Conservation (phyloP, 2,329 filamentous ascomycete species). For the Epichloe sibirici region DNA sequence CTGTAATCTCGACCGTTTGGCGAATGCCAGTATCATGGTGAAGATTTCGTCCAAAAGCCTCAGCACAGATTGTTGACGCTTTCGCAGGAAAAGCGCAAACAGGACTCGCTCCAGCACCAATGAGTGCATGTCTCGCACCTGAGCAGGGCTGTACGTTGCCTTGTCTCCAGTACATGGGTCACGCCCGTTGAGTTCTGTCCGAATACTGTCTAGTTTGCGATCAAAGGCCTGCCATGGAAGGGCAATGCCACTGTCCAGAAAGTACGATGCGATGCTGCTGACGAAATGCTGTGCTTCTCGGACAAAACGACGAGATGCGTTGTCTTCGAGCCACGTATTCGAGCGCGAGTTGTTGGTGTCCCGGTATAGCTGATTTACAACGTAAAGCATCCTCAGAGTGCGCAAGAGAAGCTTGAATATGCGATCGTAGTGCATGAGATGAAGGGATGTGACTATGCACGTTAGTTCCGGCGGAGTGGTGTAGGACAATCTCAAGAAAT, state of each 20-base stretch:
- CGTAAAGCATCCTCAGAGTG: constrained; percentile 65
- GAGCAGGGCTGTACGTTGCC: constrained; percentile 42
- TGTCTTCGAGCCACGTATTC: constrained; percentile 25
- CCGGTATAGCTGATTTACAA: constrained; percentile 53
- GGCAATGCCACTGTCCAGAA: constrained; percentile 66
- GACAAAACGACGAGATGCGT: constrained; percentile 45
- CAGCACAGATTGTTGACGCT: constrained; percentile 61
- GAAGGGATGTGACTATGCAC: constrained; percentile 56
- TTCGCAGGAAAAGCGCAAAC: constrained; percentile 59
- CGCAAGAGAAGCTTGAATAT: constrained; percentile 73
- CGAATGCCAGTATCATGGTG: constrained; percentile 56
- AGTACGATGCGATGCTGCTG: constrained; percentile 58
- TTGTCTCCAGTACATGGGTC: constrained; percentile 23
- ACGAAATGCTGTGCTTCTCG: constrained; percentile 74
- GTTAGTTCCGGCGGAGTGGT: constrained; percentile 60
- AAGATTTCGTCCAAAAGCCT: constrained; percentile 69
- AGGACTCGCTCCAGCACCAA: constrained; percentile 63
- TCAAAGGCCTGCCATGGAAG: constrained; percentile 64
- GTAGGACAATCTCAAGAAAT: constrained; percentile 83
- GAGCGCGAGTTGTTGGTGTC: constrained; percentile 37
- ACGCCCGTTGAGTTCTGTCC: constrained; percentile 39
- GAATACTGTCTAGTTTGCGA: constrained; percentile 48
- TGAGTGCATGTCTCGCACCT: constrained; percentile 59
- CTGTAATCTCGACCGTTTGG: constrained; percentile 34
- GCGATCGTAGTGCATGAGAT: constrained; percentile 69